Evolutionary conservation across 805 yeast species (phyloP), one percentile per base, ranked within the genome.

Genomic region (Lipomyces japonicus): DNA sequence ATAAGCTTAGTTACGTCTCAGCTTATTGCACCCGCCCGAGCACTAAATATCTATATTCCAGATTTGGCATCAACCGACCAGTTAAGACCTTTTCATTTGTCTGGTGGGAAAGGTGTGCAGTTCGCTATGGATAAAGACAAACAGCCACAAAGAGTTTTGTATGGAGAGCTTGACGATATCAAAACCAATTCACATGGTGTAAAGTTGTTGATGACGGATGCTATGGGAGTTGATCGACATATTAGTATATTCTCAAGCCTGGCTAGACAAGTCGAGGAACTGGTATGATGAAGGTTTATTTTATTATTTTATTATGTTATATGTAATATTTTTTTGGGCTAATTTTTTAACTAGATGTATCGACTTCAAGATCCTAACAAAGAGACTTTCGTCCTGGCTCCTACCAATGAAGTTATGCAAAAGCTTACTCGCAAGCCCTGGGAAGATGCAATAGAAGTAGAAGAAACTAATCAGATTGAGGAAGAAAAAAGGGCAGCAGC

Each of bases 191-290:
- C 18, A 14, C 23, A 21, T 25, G 64, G 58, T 47, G 62, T 52
- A 10, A 59, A 63, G 23, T 48, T 65, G 44, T 55, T 74, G 38
- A 69, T 72, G 12, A 67, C 75, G 35, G 58, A 54, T 3, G 73
- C 73, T 25, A 60, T 74, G 37, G 67, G 71, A 1, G 69, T 71
- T 47, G 61, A 65, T 42, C 59, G 62, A 9, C 74, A 75, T 19
- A 73, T 84, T 38, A 73, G 83, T 14, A 74, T 86, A 6, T 83
- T 86, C 64, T 75, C 88, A 2, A 76, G 81, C 1, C 85, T 86
- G 63, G 68, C 84, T n/a, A 75, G 95, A 51, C 86, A 84, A 59
- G 73, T 79, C 61, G 68, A 74, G 14, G 75, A 71, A 10, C 62
- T 83, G 24, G 73, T 77, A 25, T 49, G 50, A 44, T 38, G 22